Evolutionary conservation across 164 flowering plant genomes (phyloP).

Genomic region (Annona cherimola): DNA sequence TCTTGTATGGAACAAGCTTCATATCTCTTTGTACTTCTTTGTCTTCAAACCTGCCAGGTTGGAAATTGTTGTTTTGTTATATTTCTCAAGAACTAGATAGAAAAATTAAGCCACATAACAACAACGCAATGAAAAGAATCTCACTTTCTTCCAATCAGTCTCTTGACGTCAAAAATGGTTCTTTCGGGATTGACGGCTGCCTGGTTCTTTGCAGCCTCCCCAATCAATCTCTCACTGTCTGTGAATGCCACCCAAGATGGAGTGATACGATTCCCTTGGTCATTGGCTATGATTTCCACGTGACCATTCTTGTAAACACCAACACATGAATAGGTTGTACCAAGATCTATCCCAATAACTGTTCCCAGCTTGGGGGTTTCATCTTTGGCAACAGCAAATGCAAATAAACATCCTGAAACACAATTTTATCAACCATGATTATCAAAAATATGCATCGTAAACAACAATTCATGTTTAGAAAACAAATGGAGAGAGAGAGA

Average conservation of each 20-base stretch:
- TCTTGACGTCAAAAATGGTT: conserved; percentile 77
- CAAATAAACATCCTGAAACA: conserved; percentile 43
- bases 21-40: conserved; percentile 87
- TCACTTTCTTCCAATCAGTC: conserved; percentile 84
- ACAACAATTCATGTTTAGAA: too few species aligned
- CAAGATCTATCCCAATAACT: conserved; percentile 82
- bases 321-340: conserved; percentile 87
- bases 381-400: conserved; percentile 56
- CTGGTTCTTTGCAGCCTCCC: conserved; percentile 93
- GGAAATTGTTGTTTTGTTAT: background rate
- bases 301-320: conserved; percentile 85
- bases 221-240: conserved; percentile 67
- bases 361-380: conserved; percentile 74
- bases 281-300: conserved; percentile 89
- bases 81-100: background rate
- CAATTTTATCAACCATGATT: too few species aligned
- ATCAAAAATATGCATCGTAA: too few species aligned
- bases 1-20: conserved; percentile 81
- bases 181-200: conserved; percentile 69
- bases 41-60: conserved; percentile 64
- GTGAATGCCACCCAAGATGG: conserved; percentile 93
- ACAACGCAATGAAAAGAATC: background rate
- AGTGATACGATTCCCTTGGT: conserved; percentile 85
- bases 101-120: background rate
- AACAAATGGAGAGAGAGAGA: too few species aligned